Base-by-base conservation (phyloP, 2,329 filamentous ascomycete species). In the Microcyclosporella mali region DNA sequence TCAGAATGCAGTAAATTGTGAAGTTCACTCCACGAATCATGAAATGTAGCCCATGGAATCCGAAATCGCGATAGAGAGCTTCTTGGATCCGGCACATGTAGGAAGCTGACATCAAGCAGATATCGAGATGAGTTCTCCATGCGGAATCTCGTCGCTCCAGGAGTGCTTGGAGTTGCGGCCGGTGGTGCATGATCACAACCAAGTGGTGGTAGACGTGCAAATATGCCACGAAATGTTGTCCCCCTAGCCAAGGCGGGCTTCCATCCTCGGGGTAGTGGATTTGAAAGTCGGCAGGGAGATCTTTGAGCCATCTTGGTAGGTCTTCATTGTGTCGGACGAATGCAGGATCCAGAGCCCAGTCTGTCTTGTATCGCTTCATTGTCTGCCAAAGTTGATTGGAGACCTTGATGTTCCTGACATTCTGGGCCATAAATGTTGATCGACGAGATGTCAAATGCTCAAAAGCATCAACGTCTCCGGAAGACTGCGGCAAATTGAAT, bases 11-110 rank as follows among this genome's bases (percentile, higher is more conserved):
- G 60, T 97, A 97, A n/a, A 97, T 88, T 4, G 87, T 88, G 59
- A 95, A 97, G 65, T 89, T 95, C 62, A 94, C 88, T 30, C 90
- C 90, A 53, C 90, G 78, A 58, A 90, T 84, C 90, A 95, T 95
- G 67, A 84, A 94, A 55, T 92, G 75, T 12, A 97, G 72, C 0
- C 89, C 90, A 12, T 78, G 78, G 47, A 95, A 70, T 2, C 88
- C 87, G 63, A 82, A 94, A 0, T 78, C 77, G 41, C 83, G 76
- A 45, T 94, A 60, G 28, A 94, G 79, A 2, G 83, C 83, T 66
- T 97, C 90, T 60, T 95, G 88, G 4, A 95, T 66, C 46, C 85
- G 81, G 65, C 89, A 95, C 38, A 97, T 74, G 31, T 77, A 78
- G 65, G 92, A 94, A 30, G 90, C 88, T 1, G 89, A 84, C 31